Conservation (phyloP, 202 grass and related monocot species). For the Digitaria exilis region DNA sequence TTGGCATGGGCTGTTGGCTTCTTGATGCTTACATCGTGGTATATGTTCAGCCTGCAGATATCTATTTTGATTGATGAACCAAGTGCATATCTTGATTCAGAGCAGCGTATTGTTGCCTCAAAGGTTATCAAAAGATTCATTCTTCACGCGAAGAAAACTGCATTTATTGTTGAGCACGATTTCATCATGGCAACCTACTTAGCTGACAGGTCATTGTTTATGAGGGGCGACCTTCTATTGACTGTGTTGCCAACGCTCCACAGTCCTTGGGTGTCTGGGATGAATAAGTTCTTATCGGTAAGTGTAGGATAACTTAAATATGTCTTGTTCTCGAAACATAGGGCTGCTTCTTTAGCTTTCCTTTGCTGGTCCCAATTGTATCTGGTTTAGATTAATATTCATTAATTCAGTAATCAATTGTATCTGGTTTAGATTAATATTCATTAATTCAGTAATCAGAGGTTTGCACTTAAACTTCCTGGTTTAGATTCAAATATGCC, state of each 20-base stretch:
- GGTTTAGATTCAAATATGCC: too few relatives aligned
- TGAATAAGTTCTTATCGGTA: slow-evolving; percentile 96
- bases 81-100: slow-evolving; percentile 98
- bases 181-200: slow-evolving; percentile 98
- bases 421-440: too few relatives aligned
- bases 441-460: too few relatives aligned
- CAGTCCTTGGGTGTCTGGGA: slow-evolving; percentile 95
- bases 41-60: slow-evolving; percentile 87
- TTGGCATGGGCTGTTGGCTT: background rate
- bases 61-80: slow-evolving; percentile 98
- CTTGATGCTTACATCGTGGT: slow-evolving; percentile 32
- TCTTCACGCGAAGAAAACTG: slow-evolving; percentile 96
- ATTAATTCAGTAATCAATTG: background rate
- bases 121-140: slow-evolving; percentile 99
- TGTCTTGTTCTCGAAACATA: background rate
- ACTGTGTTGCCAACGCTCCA: slow-evolving; percentile 83
- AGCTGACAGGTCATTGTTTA: slow-evolving; percentile 97
- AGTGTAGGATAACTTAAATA: slow-evolving; percentile 33
- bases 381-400: slow-evolving; percentile 11
- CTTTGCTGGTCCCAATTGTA: background rate
- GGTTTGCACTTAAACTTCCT: background rate
- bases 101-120: slow-evolving; percentile 93
- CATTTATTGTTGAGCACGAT: slow-evolving; percentile 93
- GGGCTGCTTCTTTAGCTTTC: background rate
- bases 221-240: slow-evolving; percentile 85